Conservation (phyloP, 2,329 filamentous ascomycete species). For the Lachnellula willkommii region DNA sequence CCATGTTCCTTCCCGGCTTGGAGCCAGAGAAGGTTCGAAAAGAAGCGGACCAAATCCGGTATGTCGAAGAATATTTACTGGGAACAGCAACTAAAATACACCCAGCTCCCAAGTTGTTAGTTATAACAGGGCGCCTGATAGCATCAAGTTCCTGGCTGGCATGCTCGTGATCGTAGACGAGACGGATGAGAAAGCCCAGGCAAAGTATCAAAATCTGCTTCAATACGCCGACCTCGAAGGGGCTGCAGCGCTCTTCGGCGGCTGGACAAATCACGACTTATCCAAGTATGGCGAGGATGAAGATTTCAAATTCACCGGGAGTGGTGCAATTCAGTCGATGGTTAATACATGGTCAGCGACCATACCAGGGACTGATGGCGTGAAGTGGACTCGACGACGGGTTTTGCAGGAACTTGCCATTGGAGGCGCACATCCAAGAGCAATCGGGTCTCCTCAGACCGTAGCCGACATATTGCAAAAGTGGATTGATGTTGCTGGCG, state of each 20-base stretch:
- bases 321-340: constrained; percentile 6
- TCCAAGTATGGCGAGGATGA: constrained; percentile 7
- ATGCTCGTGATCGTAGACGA: constrained; percentile 59
- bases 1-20: constrained; percentile 57
- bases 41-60: too few relatives aligned
- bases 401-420: constrained; percentile 7
- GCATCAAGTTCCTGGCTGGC: constrained; percentile 62
- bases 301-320: constrained; percentile 2
- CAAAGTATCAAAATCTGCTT: constrained; percentile 55
- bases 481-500: constrained; percentile 1
- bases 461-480: constrained; percentile 6
- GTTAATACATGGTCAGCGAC: constrained; percentile 1
- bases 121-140: constrained; percentile 49
- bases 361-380: not conserved
- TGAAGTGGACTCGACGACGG: constrained; percentile 2
- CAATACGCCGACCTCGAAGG: constrained; percentile 58
- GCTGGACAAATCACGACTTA: constrained; percentile 64
- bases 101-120: constrained; percentile 49
- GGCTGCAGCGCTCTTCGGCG: constrained; percentile 63
- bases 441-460: constrained; percentile 1
- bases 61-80: too few relatives aligned
- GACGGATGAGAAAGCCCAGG: constrained; percentile 60
- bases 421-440: constrained; percentile 1
- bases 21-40: constrained; percentile 39
- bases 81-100: constrained; percentile 48